Conservation (phyloP, 1,284 basidiomycete genomes). For the Ganoderma multipileum region DNA sequence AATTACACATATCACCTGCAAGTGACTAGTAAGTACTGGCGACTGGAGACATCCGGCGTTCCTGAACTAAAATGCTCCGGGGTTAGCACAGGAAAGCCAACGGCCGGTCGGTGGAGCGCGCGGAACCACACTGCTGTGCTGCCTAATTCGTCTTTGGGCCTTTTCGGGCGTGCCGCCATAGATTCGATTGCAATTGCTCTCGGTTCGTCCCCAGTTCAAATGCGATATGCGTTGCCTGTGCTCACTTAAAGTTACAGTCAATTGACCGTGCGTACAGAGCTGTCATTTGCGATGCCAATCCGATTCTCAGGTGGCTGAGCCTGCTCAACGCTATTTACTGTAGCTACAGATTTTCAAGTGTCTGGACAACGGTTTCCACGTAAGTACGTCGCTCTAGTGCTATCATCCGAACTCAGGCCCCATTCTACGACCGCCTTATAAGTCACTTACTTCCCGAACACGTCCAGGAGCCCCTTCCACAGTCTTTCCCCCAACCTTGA, state of each 20-base stretch:
- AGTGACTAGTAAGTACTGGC: background rate
- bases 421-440: too few species aligned
- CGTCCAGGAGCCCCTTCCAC: slow-evolving; percentile 43
- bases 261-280: background rate
- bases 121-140: slow-evolving; percentile 1
- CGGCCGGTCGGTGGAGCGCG: background rate
- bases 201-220: background rate
- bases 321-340: too few species aligned
- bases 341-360: too few species aligned
- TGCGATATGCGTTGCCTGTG: background rate
- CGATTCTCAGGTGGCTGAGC: too few species aligned
- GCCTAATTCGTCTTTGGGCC: background rate
- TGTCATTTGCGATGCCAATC: background rate
- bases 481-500: too few species aligned
- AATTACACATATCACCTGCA: background rate
- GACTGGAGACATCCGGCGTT: background rate
- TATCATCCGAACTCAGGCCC: background rate
- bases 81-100: background rate
- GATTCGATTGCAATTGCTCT: background rate
- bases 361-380: background rate
- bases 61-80: background rate
- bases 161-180: background rate
- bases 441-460: too few species aligned
- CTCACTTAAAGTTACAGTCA: too few species aligned
- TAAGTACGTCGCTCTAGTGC: background rate